These are phyloP conservation scores for Paracoccidioides lutzii DNA, from an alignment of 2,329 filamentous ascomycete species.

Conservation along the genomic window DNA sequence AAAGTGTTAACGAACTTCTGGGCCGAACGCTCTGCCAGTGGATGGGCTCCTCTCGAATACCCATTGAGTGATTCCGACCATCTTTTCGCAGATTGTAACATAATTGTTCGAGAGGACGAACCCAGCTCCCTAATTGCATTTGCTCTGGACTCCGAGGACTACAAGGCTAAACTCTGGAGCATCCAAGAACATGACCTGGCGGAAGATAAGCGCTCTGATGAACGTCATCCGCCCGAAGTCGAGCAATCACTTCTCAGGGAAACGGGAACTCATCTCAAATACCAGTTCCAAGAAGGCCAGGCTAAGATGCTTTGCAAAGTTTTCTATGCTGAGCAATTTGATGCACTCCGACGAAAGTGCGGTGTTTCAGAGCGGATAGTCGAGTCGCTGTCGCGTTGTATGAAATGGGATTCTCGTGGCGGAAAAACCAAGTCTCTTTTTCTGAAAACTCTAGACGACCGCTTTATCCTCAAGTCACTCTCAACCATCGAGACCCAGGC, in stretches of 20 bases:
- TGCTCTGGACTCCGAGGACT: constrained; percentile 76
- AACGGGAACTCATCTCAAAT: constrained; percentile 87
- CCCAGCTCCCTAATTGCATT: constrained; percentile 93
- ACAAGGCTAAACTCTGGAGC: constrained; percentile 58
- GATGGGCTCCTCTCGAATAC: constrained; percentile 86
- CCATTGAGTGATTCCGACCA: constrained; percentile 80
- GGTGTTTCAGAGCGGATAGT: constrained; percentile 88
- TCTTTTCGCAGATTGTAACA: constrained; percentile 91
- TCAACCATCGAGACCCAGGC: constrained; percentile 85
- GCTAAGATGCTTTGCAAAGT: constrained; percentile 96
- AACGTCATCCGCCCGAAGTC: constrained; percentile 53
- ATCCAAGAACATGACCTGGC: constrained; percentile 27
- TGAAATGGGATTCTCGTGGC: constrained; percentile 96
- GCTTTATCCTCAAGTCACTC: constrained; percentile 82
- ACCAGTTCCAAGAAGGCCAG: constrained; percentile 86
- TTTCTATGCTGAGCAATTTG: constrained; percentile 96
- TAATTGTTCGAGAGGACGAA: constrained; percentile 94
- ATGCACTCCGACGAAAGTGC: constrained; percentile 83
- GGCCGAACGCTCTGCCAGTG: constrained; percentile 92
- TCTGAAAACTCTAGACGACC: constrained; percentile 87
- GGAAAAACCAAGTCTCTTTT: constrained; percentile 98
- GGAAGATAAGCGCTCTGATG: constrained; percentile 18
- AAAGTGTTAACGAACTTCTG: constrained; percentile 96
- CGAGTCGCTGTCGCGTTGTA: constrained; percentile 84
- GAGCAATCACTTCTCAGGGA: constrained; percentile 73